Conservation (phyloP, 2,329 filamentous ascomycete species). For the Aspergillus sojae region DNA sequence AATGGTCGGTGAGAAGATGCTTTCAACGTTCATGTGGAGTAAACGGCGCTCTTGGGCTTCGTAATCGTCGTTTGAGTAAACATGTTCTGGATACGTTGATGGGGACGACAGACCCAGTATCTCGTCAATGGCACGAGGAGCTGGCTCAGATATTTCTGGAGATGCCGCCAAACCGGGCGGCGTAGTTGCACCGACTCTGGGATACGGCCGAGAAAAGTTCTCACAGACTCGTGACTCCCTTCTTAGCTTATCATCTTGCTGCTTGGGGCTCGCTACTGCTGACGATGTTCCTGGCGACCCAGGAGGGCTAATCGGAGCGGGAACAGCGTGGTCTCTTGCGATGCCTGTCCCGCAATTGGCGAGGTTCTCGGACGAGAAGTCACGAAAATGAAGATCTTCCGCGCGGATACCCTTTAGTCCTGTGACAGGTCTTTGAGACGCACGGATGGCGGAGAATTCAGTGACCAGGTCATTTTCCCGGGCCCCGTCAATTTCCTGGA, state of each 20-base stretch:
- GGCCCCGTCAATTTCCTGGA: constrained; percentile 55
- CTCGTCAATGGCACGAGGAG: constrained; percentile 44
- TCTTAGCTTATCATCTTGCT: constrained; percentile 25
- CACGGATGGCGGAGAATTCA: constrained; percentile 57
- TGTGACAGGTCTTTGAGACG: constrained; percentile 53
- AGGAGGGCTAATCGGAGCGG: constrained; percentile 33
- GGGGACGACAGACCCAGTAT: constrained; percentile 38
- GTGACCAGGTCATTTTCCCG: constrained; percentile 55
- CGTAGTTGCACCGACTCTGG: constrained; percentile 42
- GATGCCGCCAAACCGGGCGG: constrained; percentile 37
- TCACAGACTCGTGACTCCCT: constrained; percentile 48
- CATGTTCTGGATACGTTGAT: constrained; percentile 35
- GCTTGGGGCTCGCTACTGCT: constrained; percentile 27
- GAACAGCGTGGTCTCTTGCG: constrained; percentile 24
- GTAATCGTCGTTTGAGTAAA: constrained; percentile 27
- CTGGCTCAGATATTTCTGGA: constrained; percentile 36
- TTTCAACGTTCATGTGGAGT: constrained; percentile 28
- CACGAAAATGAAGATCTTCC: constrained; percentile 47
- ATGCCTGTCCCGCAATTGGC: constrained; percentile 24
- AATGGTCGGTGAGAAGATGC: constrained; percentile 31
- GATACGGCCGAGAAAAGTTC: constrained; percentile 58
- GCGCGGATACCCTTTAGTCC: constrained; percentile 57
- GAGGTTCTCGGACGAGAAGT: constrained; percentile 37
- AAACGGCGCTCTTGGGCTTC: constrained; percentile 11
- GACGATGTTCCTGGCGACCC: constrained; percentile 30